A percentile compares a stretch with the other conserved stretches of the same genome.
Conservation (phyloP, 2,329 filamentous ascomycete species). For the Tricladium varicosporioides region DNA sequence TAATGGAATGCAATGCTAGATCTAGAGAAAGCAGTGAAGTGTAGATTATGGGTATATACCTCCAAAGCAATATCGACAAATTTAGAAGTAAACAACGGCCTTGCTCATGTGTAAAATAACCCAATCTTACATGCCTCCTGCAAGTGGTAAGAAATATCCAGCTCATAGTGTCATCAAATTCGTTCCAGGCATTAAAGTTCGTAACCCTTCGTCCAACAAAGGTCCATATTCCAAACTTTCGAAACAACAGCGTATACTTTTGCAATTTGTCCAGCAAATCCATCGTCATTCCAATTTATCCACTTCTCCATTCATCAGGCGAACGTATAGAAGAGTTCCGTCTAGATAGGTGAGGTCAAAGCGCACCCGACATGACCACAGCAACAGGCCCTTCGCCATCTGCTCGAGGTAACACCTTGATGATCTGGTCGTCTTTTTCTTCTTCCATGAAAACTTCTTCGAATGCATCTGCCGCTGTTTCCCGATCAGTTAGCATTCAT, state of each 20-base stretch:
- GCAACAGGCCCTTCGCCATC: neutral
- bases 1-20: too few relatives aligned
- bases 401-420: neutral
- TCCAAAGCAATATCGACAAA: neutral
- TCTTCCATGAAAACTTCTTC: conserved; percentile 19
- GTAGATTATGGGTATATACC: neutral
- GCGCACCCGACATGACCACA: neutral
- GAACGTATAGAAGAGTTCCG: too few relatives aligned
- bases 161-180: too few relatives aligned
- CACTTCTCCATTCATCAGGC: too few relatives aligned
- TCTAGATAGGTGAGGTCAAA: too few relatives aligned
- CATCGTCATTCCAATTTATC: too few relatives aligned
- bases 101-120: neutral
- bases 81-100: neutral
- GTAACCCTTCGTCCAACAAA: too few relatives aligned
- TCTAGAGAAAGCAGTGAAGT: neutral
- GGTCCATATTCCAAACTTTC: too few relatives aligned
- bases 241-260: too few relatives aligned
- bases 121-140: neutral
- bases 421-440: conserved; percentile 1
- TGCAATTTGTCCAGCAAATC: too few relatives aligned
- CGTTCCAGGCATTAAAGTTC: too few relatives aligned
- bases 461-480: conserved; percentile 24
- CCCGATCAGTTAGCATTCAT: neutral
- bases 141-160: neutral